phyloP scores from a whole-genome alignment of 805 yeast species.

The Scheffersomyces spartinae region DNA sequence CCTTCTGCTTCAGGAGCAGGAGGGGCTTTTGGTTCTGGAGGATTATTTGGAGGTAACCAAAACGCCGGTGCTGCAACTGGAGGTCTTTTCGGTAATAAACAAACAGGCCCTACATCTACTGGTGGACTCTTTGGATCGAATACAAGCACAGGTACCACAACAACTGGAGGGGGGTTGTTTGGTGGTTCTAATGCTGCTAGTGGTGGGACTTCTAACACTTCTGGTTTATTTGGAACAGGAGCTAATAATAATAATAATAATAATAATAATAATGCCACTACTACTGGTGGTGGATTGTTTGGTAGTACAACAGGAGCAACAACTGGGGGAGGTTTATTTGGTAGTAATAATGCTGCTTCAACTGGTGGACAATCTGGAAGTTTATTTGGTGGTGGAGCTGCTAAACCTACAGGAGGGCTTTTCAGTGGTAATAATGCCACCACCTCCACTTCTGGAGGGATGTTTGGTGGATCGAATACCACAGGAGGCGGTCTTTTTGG shows the following conservation, averaged over 20 bases:
- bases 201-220: conserved; percentile 7
- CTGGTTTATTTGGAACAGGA: no score
- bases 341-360: conserved; percentile 4
- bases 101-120: conserved; percentile 3
- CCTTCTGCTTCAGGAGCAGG: no score
- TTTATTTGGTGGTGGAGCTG: conserved; percentile 4
- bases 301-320: conserved; percentile 9
- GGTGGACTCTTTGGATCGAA: conserved; percentile 7
- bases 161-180: conserved; percentile 11
- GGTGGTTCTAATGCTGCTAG: conserved; percentile 4
- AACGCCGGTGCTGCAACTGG: conserved; percentile 6
- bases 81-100: conserved; percentile 7
- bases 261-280: no score
- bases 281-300: conserved; percentile 10
- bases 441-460: conserved; percentile 5
- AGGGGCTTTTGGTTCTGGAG: conserved; percentile 13
- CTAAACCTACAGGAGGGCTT: conserved; percentile 11
- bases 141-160: conserved; percentile 5
- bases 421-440: conserved; percentile 16
- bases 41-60: conserved; percentile 13
- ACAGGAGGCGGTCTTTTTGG: conserved; percentile 5
- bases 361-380: conserved; percentile 3
- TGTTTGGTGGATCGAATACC: conserved; percentile 6
- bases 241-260: no score
- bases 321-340: conserved; percentile 7